Percentiles rank a stretch among this genome's conserved stretches.
phyloP scores from a whole-genome alignment of 1,284 basidiomycete species.

The Ceratorhiza oryzae-sativae region DNA sequence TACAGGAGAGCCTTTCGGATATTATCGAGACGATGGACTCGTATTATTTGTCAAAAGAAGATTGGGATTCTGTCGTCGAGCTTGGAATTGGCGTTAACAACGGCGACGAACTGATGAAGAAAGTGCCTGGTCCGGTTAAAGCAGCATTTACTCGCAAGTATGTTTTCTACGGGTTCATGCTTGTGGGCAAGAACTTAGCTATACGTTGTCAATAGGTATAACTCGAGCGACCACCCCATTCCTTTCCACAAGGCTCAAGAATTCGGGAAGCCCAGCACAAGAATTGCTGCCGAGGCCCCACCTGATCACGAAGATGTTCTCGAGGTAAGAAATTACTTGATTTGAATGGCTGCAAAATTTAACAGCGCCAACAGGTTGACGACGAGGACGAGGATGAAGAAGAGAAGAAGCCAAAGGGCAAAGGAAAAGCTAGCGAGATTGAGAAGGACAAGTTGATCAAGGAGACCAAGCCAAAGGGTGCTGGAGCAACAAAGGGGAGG shows the following conservation, averaged over 20 bases:
- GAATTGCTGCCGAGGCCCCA: slow-evolving; percentile 67
- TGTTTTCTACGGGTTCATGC: slow-evolving; percentile 45
- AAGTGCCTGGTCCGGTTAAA: slow-evolving; percentile 84
- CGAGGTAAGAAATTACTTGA: slow-evolving; percentile 54
- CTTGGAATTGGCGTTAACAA: slow-evolving; percentile 85
- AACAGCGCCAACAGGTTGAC: slow-evolving; percentile 52
- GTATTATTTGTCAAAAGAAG: slow-evolving; percentile 91
- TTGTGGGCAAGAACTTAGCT: slow-evolving; percentile 20
- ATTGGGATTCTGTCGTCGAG: slow-evolving; percentile 95
- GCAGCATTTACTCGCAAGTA: slow-evolving; percentile 85
- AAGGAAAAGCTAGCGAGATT: slow-evolving; percentile 53
- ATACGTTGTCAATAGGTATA: slow-evolving; percentile 67
- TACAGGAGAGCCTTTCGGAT: slow-evolving; percentile 75
- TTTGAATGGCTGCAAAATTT: slow-evolving; percentile 41
- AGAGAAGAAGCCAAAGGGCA: slow-evolving; percentile 51
- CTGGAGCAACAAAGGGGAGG: slow-evolving; percentile 45
- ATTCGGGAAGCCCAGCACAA: slow-evolving; percentile 78
- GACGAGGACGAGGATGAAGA: slow-evolving; percentile 56
- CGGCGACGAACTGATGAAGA: slow-evolving; percentile 79
- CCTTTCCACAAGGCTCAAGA: slow-evolving; percentile 87
- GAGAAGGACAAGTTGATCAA: slow-evolving; percentile 63
- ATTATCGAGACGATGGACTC: slow-evolving; percentile 92
- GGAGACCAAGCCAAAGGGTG: slow-evolving; percentile 53
- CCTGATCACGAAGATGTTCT: slow-evolving; percentile 92
- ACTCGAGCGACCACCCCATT: slow-evolving; percentile 84